Conservation (phyloP, 2,329 filamentous ascomycete genomes). For the Shiraia sp. region DNA sequence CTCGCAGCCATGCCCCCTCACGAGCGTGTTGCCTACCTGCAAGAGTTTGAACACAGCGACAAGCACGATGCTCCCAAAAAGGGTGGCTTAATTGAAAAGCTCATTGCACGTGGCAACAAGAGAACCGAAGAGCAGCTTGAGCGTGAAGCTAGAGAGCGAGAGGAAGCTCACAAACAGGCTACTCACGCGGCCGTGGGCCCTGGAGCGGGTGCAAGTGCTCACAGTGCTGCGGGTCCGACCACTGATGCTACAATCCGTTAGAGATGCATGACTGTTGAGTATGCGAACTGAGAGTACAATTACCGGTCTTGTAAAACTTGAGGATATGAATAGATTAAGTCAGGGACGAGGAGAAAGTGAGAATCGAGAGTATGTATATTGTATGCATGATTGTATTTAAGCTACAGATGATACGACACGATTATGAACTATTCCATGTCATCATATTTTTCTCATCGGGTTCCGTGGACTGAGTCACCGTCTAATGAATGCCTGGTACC, state of each 20-base stretch:
- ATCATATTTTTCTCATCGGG: no score
- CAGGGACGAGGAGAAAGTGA: no score
- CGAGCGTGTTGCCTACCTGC: slow-evolving; percentile 40
- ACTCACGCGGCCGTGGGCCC: slow-evolving; percentile 16
- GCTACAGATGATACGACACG: no score
- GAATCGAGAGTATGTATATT: no score
- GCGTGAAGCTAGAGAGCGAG: slow-evolving; percentile 27
- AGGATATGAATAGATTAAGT: no score
- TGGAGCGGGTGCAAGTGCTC: slow-evolving; percentile 18
- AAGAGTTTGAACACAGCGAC: slow-evolving; percentile 43
- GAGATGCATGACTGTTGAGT: no score
- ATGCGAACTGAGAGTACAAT: no score
- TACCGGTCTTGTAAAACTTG: no score
- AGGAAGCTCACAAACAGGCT: slow-evolving; percentile 18
- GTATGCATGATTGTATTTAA: no score
- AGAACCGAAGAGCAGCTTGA: slow-evolving; percentile 39
- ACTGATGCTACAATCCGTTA: slow-evolving; percentile 1
- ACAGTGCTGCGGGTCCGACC: slow-evolving; percentile 18
- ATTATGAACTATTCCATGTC: no score
- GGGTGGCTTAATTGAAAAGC: slow-evolving; percentile 36
- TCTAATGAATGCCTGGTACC: no score
- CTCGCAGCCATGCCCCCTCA: slow-evolving; percentile 37
- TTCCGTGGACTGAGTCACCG: no score
- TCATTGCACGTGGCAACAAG: slow-evolving; percentile 42
- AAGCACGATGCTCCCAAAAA: slow-evolving; percentile 35